Base-by-base conservation (phyloP, 208 protist genomes). In the Acanthamoeba culbertsoni region DNA sequence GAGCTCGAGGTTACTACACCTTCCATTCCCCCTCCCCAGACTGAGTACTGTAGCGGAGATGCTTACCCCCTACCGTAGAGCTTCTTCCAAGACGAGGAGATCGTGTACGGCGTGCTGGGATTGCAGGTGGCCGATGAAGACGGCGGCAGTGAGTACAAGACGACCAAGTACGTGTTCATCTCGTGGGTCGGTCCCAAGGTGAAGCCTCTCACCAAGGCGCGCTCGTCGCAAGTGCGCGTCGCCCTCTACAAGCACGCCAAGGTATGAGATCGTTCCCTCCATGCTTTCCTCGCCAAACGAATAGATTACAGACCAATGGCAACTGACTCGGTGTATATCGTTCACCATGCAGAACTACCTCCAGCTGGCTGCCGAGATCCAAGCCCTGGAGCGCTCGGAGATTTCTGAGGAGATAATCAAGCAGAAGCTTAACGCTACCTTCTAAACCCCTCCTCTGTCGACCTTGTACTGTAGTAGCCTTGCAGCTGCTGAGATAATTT, bases 211-310 rank as follows among this genome's bases (percentile, higher is more conserved):
- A 62, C 88, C 88, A 93, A 93, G 68, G 88, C 88, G 31, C 53
- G 88, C 42, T 65, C 46, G 33, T 65, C 59, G 7, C 88, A 93
- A 77, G 65, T 84, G 0, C 88, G 88, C 42, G 88, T 93, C 31
- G 88, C 88, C 31, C 48, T 93, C 33, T 93, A 93, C 88, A 93
- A 93, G 79, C 79, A 89, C 55, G 28, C 79, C 79, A 89, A 89
- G 79, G 79, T 89, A 65, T 0, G 8, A 40, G 10, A 7, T 23
- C 43, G 12, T 28, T 46, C n/a, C n/a, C 43, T 45, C 37, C 35
- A 20, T 53, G 37, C 37, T 8, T 48, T 82, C 37, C 23, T 53
- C 16, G 28, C n/a, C 14, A 12, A 57, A 57, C 51, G 18, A 57
- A n/a, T n/a, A n/a, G n/a, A n/a, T n/a, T n/a, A n/a, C n/a, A n/a